These are phyloP conservation scores for Leccinum rimulosum DNA, from an alignment of 768 basidiomycete genomes.

Conservation along the genomic window DNA sequence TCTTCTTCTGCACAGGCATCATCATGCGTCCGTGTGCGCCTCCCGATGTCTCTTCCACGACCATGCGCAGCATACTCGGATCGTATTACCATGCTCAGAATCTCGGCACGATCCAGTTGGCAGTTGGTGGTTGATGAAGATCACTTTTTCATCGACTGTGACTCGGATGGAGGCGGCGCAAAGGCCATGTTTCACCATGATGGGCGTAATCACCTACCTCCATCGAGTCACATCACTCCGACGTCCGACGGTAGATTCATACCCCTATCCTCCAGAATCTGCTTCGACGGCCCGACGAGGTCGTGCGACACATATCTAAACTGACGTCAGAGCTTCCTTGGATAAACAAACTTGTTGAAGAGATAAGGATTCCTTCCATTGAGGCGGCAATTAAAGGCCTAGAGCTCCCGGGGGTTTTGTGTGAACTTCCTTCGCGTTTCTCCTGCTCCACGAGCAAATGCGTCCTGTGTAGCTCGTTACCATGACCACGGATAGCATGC, in stretches of 20 bases:
- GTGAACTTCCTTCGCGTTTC: conserved; percentile 3
- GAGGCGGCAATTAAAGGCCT: background rate
- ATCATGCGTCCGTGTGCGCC: background rate
- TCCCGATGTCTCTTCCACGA: background rate
- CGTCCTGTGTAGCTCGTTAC: background rate
- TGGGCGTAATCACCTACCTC: background rate
- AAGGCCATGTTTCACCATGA: background rate
- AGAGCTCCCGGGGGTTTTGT: background rate
- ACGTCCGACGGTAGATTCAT: background rate
- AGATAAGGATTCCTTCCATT: background rate
- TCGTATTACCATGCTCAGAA: background rate
- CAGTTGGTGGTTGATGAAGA: background rate
- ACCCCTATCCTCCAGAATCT: background rate
- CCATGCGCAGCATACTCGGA: background rate
- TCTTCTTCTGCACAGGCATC: background rate
- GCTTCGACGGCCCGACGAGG: background rate
- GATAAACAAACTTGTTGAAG: background rate
- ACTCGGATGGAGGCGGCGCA: background rate
- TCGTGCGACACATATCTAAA: background rate
- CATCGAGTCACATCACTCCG: background rate
- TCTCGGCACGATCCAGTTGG: background rate
- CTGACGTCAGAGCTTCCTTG: background rate
- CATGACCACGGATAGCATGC: background rate
- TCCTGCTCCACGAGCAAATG: background rate
- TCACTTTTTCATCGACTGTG: background rate